A percentile compares a stretch with the other conserved stretches of the same genome.
Conservation (phyloP, 2,329 filamentous ascomycete genomes). For the Magnaporthales sp. region DNA sequence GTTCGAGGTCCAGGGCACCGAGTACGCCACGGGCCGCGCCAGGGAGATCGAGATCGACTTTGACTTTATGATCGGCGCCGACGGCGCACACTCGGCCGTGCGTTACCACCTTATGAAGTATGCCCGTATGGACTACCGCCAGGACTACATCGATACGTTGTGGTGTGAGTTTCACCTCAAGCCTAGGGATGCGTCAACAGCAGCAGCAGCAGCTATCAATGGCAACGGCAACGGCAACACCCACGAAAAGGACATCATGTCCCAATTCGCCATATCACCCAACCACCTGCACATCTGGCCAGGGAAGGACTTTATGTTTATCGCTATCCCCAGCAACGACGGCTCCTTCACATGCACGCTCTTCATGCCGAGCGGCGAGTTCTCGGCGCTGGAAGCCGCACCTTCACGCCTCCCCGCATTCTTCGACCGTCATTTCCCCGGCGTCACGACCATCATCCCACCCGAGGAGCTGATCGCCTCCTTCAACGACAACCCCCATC, state of each 20-base stretch:
- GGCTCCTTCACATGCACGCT: constrained; percentile 92
- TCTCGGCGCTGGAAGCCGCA: constrained; percentile 55
- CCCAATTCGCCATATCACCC: constrained; percentile 70
- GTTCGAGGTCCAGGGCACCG: constrained; percentile 57
- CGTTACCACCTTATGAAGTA: constrained; percentile 96
- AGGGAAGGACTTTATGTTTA: constrained; percentile 92
- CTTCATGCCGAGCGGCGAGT: constrained; percentile 70
- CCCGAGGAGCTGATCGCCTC: constrained; percentile 60
- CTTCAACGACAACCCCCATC: constrained; percentile 75
- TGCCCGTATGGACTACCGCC: constrained; percentile 79
- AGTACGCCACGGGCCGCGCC: constrained; percentile 29
- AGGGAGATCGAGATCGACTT: constrained; percentile 77
- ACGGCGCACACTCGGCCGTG: constrained; percentile 87
- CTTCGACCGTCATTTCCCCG: constrained; percentile 80
- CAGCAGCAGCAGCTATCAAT: no score
- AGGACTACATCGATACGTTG: constrained; percentile 90
- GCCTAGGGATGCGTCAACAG: constrained; percentile 28
- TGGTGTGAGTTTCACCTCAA: constrained; percentile 94
- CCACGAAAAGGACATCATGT: constrained; percentile 20
- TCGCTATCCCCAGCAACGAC: constrained; percentile 80
- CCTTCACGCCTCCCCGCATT: constrained; percentile 55
- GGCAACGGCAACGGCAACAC: not conserved
- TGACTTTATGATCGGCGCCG: constrained; percentile 87
- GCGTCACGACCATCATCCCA: constrained; percentile 66
- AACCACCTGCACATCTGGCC: constrained; percentile 98